Percentiles rank a stretch among this genome's conserved stretches.
phyloP scores from a whole-genome alignment of 2,329 filamentous ascomycete species.

The Septoria linicola region DNA sequence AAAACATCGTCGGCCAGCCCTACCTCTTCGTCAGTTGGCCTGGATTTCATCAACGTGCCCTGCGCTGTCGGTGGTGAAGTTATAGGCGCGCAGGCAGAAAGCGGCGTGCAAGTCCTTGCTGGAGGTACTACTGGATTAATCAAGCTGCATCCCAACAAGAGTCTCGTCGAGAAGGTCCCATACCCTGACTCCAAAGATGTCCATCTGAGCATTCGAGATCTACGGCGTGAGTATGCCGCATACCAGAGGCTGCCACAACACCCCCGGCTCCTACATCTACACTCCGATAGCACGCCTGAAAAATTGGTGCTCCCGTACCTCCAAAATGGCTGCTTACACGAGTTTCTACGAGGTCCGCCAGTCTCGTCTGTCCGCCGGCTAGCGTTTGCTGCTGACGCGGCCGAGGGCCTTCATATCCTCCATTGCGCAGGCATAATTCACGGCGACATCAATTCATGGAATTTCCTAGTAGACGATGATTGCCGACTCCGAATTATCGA shows the following conservation, averaged over 20 bases:
- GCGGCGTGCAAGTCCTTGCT: slow-evolving; percentile 8
- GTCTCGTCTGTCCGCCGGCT: slow-evolving; percentile 7
- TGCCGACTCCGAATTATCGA: slow-evolving; percentile 13
- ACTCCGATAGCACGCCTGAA: slow-evolving; percentile 15
- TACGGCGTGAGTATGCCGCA: slow-evolving; percentile 12
- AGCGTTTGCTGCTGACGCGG: slow-evolving; percentile 10
- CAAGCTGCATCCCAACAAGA: slow-evolving; percentile 2
- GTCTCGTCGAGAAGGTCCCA: slow-evolving; percentile 9
- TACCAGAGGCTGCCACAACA: slow-evolving; percentile 14
- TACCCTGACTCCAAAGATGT: slow-evolving; percentile 1
- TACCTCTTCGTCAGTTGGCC: slow-evolving; percentile 4
- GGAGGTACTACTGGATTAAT: slow-evolving; percentile 9
- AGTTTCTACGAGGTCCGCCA: slow-evolving; percentile 10
- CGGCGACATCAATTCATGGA: slow-evolving; percentile 17
- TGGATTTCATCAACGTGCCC: slow-evolving; percentile 4
- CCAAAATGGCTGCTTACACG: slow-evolving; percentile 8
- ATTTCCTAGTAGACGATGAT: slow-evolving; percentile 9
- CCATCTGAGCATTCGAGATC: slow-evolving; percentile 7
- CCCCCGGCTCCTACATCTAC: slow-evolving; percentile 10
- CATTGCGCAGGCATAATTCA: slow-evolving; percentile 13
- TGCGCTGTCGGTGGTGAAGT: slow-evolving; percentile 9
- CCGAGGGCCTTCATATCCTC: slow-evolving; percentile 12
- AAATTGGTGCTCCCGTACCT: slow-evolving; percentile 15
- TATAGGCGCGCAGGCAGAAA: slow-evolving; percentile 7
- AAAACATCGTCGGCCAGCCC: slow-evolving; percentile 1